Evolutionary conservation across 2,329 filamentous ascomycete genomes (phyloP).

Genomic region (Lecanicillium sp.): DNA sequence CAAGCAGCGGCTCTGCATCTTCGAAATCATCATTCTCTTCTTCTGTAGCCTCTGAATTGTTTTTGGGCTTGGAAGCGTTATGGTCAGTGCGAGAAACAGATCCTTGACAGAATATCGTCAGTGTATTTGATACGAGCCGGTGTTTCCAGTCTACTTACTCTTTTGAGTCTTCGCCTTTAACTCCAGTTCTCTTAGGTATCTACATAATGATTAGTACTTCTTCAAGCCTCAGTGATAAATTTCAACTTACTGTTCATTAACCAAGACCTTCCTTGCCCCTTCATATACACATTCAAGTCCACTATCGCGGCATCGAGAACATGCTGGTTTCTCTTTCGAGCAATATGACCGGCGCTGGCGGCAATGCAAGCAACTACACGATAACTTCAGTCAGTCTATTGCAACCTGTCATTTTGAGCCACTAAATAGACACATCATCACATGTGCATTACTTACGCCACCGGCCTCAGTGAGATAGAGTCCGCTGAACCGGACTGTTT

Average conservation of each 20-base stretch:
- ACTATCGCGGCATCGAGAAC: conserved; percentile 23
- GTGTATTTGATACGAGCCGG: neutral
- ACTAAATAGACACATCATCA: too few species aligned
- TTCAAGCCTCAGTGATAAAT: too few species aligned
- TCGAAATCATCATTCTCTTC: conserved; percentile 21
- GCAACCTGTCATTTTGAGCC: neutral
- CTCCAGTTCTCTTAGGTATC: conserved; percentile 25
- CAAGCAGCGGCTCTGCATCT: conserved; percentile 22
- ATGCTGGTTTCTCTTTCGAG: conserved; percentile 27
- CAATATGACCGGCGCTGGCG: conserved; percentile 26
- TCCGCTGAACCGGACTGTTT: conserved; percentile 4
- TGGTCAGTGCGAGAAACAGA: conserved; percentile 2
- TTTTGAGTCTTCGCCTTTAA: conserved; percentile 22
- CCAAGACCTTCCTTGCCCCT: conserved; percentile 23
- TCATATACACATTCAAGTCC: conserved; percentile 24
- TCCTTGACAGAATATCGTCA: neutral
- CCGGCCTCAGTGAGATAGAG: conserved; percentile 13
- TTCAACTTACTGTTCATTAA: conserved; percentile 23
- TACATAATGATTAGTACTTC: conserved; percentile 4
- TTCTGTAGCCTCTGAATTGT: neutral
- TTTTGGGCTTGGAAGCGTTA: neutral
- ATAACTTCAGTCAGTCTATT: neutral
- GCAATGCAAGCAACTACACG: conserved; percentile 23
- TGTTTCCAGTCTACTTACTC: conserved; percentile 13
- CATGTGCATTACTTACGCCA: conserved; percentile 21